phyloP scores from a whole-genome alignment of 2,329 filamentous ascomycete species.

The Penicillium brasilianum region DNA sequence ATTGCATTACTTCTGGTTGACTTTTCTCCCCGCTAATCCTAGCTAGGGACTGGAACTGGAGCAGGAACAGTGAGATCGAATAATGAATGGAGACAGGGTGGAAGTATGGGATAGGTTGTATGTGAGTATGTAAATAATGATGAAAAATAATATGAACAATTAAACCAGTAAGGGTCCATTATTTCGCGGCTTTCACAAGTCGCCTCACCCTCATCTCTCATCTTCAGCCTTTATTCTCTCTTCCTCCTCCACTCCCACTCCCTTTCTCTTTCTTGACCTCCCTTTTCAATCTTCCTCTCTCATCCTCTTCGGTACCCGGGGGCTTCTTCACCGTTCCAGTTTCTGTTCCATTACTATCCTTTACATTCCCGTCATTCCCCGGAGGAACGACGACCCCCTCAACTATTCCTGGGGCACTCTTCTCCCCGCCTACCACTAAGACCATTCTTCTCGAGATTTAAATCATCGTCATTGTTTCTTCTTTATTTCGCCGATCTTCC shows the following conservation, averaged over 20 bases:
- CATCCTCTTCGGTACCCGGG: neutral
- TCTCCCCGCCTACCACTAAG: constrained; percentile 21
- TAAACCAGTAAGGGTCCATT: constrained; percentile 5
- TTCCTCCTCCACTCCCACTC: constrained; percentile 14
- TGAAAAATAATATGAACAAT: neutral
- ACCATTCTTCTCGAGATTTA: neutral
- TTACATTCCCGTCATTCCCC: constrained; percentile 36
- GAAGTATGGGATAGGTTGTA: neutral
- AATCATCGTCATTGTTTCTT: constrained; percentile 1
- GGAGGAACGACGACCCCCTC: constrained; percentile 45
- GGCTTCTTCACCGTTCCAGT: neutral
- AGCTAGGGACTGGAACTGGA: neutral
- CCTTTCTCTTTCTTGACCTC: constrained; percentile 12
- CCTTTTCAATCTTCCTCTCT: constrained; percentile 20
- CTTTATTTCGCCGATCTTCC: neutral
- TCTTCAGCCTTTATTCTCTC: constrained; percentile 22
- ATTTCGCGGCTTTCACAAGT: constrained; percentile 4
- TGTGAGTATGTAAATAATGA: neutral
- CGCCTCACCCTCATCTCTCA: constrained; percentile 15
- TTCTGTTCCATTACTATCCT: constrained; percentile 18
- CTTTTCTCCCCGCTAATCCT: neutral
- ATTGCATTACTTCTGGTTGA: neutral
- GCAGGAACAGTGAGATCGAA: neutral
- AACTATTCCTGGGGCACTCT: constrained; percentile 15
- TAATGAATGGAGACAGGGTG: neutral